Percentiles rank a stretch among this genome's conserved stretches.
These are phyloP conservation scores for Gossypioides kirkii DNA, from an alignment of 345 rosid species.

Conservation along the genomic window DNA sequence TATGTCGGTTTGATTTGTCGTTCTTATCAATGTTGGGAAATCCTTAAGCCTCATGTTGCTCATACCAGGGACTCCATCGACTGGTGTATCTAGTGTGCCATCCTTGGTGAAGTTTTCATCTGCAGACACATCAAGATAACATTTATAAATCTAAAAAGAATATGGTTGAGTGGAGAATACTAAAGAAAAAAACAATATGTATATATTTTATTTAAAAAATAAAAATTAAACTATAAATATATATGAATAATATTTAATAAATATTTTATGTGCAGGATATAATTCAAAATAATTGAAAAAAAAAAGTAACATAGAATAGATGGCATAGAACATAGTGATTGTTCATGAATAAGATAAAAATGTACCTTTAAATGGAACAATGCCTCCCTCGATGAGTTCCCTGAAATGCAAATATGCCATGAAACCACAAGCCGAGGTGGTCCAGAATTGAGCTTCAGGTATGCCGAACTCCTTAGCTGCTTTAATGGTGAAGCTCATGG, in stretches of 20 bases:
- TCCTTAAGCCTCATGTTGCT: conserved; percentile 33
- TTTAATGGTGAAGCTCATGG: conserved; percentile 22
- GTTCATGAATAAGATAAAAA: not conserved
- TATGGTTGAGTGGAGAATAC: no score
- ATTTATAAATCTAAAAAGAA: no score
- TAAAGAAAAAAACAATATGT: no score
- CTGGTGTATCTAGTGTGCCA: conserved; percentile 23
- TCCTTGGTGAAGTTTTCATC: conserved; percentile 25
- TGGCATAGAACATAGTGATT: no score
- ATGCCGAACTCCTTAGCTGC: conserved; percentile 29
- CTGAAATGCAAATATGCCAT: conserved; percentile 27
- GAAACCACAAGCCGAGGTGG: conserved; percentile 31
- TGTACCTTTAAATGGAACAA: conserved; percentile 34
- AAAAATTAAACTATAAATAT: no score
- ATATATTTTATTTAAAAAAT: no score
- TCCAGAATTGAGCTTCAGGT: conserved; percentile 29
- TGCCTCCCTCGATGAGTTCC: conserved; percentile 27
- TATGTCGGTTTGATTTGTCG: conserved; percentile 24
- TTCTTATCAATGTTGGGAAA: conserved; percentile 34
- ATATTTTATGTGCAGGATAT: no score
- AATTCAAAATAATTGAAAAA: no score
- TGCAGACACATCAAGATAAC: conserved; percentile 14
- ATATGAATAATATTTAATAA: no score
- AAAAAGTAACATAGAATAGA: no score
- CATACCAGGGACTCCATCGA: conserved; percentile 41